These are phyloP conservation scores for Wallacemonas sp. DNA, from an alignment of 208 protist species.

Conservation along the genomic window DNA sequence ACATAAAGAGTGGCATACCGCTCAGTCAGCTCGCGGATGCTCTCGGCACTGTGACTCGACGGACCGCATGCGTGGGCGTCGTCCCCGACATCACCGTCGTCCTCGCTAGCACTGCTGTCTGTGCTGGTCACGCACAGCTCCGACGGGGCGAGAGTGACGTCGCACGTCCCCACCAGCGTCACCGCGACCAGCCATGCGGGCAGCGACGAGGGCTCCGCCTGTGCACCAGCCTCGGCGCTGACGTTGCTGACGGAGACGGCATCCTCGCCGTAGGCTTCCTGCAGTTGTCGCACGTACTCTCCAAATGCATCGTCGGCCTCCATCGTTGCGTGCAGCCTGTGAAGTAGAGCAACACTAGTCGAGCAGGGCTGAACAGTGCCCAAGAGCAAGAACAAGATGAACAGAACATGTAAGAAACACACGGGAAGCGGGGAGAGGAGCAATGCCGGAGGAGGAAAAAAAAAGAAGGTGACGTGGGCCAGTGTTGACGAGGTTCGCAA, in stretches of 20 bases:
- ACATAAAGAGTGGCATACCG: constrained; percentile 1
- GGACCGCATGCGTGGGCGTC: neutral
- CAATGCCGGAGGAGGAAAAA: no score
- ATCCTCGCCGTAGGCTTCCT: neutral
- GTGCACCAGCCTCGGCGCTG: no score
- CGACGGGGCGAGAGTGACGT: constrained; percentile 8
- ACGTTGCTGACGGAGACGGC: constrained; percentile 4
- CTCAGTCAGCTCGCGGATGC: constrained; percentile 2
- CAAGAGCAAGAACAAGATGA: no score
- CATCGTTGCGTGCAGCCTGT: no score
- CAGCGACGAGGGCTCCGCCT: neutral
- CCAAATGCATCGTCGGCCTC: neutral
- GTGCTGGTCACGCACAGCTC: no score
- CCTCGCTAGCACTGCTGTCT: no score
- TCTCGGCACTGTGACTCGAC: neutral
- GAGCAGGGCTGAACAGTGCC: no score
- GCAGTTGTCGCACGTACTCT: neutral
- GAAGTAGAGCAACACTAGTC: no score
- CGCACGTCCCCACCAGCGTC: constrained; percentile 12
- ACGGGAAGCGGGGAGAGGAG: no score
- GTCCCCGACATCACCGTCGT: neutral
- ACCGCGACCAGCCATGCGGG: neutral
- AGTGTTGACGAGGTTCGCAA: no score
- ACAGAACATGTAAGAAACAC: no score
- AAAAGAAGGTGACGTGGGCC: no score